A percentile compares a stretch with the other conserved stretches of the same genome.
phyloP scores from a whole-genome alignment of 2,329 filamentous ascomycete species.

The Chaetomiaceae sp. region DNA sequence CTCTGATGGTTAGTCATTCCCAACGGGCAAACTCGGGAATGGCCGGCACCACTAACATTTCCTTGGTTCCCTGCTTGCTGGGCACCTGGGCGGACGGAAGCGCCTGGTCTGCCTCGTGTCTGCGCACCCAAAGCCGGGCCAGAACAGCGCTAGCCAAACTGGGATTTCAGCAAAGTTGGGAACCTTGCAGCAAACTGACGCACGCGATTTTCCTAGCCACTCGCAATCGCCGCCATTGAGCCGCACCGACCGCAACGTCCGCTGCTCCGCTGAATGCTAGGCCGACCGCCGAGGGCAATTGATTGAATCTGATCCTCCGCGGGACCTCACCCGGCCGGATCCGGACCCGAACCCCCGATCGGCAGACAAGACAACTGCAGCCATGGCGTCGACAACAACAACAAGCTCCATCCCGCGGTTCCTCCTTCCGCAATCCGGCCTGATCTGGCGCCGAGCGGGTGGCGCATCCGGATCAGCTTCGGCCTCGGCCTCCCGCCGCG shows the following conservation, averaged over 20 bases:
- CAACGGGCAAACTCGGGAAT: slow-evolving; percentile 27
- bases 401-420: slow-evolving; percentile 59
- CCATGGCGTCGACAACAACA: slow-evolving; percentile 37
- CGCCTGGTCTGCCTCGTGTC: too few relatives aligned
- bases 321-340: too few relatives aligned
- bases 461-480: too few relatives aligned
- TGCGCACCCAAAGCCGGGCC: neutral
- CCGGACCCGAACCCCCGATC: neutral
- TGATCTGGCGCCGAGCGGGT: slow-evolving; percentile 48
- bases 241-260: slow-evolving; percentile 19
- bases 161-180: slow-evolving; percentile 7
- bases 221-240: slow-evolving; percentile 14
- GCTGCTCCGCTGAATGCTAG: neutral
- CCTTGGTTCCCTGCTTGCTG: too few relatives aligned
- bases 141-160: slow-evolving; percentile 9
- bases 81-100: too few relatives aligned
- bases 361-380: neutral
- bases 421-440: slow-evolving; percentile 59
- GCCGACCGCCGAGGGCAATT: neutral
- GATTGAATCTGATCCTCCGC: too few relatives aligned
- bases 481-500: slow-evolving; percentile 26
- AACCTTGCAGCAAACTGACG: slow-evolving; percentile 5
- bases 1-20: slow-evolving; percentile 22
- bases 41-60: slow-evolving; percentile 9
- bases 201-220: slow-evolving; percentile 14